A percentile compares a stretch with the other conserved stretches of the same genome.
phyloP scores from a whole-genome alignment of 208 protist species.

The Acanthamoeba healyi region DNA sequence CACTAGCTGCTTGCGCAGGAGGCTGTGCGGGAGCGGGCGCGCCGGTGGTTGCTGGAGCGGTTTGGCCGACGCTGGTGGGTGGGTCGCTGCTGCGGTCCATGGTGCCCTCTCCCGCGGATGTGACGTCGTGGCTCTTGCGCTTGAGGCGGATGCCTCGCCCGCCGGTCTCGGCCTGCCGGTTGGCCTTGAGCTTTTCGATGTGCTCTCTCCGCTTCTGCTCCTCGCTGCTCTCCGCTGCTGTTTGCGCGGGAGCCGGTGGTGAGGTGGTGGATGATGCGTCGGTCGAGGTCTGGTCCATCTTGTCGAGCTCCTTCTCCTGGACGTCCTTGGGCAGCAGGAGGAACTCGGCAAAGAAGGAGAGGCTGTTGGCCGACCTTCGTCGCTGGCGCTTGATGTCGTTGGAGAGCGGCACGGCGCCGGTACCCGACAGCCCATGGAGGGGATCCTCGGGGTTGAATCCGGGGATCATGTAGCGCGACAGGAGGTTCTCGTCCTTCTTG shows the following conservation, averaged over 20 bases:
- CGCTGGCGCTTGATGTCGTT: background rate
- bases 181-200: conserved; percentile 5
- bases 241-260: background rate
- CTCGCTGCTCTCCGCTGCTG: background rate
- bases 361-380: conserved; percentile 22
- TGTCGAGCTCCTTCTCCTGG: background rate
- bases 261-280: too few species aligned
- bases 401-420: background rate
- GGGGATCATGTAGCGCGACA: conserved; percentile 38
- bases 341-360: conserved; percentile 51
- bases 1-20: too few species aligned
- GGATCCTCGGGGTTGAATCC: background rate
- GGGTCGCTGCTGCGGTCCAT: too few species aligned
- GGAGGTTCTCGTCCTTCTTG: background rate
- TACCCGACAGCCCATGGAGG: background rate
- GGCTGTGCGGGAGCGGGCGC: too few species aligned
- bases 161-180: background rate
- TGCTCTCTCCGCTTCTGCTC: background rate
- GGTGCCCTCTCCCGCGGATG: too few species aligned
- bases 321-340: conserved; percentile 4
- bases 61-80: too few species aligned
- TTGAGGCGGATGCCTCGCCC: background rate
- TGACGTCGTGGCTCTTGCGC: background rate
- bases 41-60: too few species aligned
- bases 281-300: too few species aligned